Base-by-base conservation (phyloP, 805 yeast genomes). In the Candida arabinofermentans region DNA sequence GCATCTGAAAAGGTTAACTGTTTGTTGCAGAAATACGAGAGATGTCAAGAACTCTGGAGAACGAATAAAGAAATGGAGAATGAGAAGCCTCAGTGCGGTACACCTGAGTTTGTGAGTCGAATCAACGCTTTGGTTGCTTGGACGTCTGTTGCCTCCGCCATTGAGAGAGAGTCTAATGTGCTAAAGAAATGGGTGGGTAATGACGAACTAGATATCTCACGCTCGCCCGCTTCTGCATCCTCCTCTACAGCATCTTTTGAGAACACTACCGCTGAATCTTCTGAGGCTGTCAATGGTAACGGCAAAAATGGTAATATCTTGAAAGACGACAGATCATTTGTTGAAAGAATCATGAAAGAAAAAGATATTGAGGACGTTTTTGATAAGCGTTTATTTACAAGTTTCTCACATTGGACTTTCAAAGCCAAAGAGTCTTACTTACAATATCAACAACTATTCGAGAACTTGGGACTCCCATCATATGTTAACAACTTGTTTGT, bases 181-280 rank as follows among this genome's bases (percentile, higher is more conserved):
- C 64, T 93, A 47, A 73, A 75, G 46, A 62, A 71, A 33, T 89
- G 96, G 96, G 86, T 89, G 4, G 96, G 96, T 4, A 85, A 85
- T 59, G 83, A 79, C 38, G 88, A 82, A 26, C 63, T 85, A 22
- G 93, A 88, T 55, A 77, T 88, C 35, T 61, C 75, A 21, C 63
- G 64, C 5, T 26, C 49, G 19, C 45, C 50, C 2, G 37, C 58
- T 3, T 39, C 53, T 7, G 36, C 52, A 26, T 43, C 44, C 4
- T 35, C 49, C 1, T 16, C 29, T 10, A 39, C 36, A 12, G 21
- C 33, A 3, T n/a, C 41, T 14, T 13, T 21, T 18, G n/a, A 13
- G 14, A 18, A 13, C 4, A n/a, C n/a, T 18, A 14, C n/a, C 10
- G 40, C 27, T 27, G 48, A 39, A 19, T 37, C 42, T 9, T 41